Conservation (phyloP, 2,329 filamentous ascomycete species). For the Penicillium frequentans region DNA sequence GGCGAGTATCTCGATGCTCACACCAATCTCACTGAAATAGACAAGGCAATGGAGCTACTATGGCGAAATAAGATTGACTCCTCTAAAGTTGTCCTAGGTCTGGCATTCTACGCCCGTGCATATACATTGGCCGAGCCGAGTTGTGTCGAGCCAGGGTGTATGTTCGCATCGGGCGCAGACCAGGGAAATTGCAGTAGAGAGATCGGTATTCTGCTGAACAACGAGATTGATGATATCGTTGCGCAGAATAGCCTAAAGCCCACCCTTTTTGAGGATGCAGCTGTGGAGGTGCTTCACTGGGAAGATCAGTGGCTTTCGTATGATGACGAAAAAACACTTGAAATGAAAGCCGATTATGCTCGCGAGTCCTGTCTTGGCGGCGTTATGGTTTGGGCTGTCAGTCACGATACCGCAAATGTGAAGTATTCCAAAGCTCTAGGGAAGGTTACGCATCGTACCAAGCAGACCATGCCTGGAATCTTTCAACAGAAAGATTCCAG, state of each 20-base stretch:
- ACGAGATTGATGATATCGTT: background rate
- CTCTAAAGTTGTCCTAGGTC: slow-evolving; percentile 31
- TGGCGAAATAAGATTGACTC: slow-evolving; percentile 30
- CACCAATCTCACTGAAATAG: slow-evolving; percentile 36
- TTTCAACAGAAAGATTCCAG: too few relatives aligned
- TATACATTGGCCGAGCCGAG: too few relatives aligned
- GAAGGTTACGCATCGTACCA: too few relatives aligned
- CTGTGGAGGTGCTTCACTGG: background rate
- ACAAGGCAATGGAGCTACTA: slow-evolving; percentile 25
- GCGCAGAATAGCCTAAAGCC: background rate
- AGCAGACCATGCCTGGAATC: too few relatives aligned
- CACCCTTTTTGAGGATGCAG: background rate
- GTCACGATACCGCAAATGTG: background rate
- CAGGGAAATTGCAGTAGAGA: background rate
- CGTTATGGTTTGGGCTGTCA: background rate
- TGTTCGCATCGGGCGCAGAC: background rate
- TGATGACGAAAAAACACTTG: background rate
- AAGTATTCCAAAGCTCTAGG: too few relatives aligned
- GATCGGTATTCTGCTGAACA: background rate
- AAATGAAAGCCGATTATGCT: background rate
- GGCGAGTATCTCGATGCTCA: slow-evolving; percentile 25
- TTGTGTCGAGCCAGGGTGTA: too few relatives aligned
- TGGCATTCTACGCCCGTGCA: slow-evolving; percentile 8
- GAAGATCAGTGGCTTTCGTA: background rate
- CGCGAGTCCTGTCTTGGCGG: background rate